Evolutionary conservation across 306 rosid genomes (phyloP).

Genomic region (Lathyrus oleraceus): DNA sequence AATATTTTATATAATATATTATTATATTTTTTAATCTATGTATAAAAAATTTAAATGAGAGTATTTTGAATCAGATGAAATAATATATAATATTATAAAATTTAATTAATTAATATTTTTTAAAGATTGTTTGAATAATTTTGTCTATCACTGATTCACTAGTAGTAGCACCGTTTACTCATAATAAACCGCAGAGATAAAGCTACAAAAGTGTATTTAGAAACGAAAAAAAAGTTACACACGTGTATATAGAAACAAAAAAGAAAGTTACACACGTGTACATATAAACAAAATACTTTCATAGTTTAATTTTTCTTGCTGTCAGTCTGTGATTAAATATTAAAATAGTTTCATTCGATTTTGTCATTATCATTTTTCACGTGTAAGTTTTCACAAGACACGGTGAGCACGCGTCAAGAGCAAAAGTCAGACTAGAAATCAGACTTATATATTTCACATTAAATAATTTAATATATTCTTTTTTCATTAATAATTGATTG

Average conservation of each 20-base stretch:
- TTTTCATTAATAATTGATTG: too few relatives aligned
- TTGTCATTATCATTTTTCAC: constrained; percentile 43
- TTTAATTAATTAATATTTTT: too few relatives aligned
- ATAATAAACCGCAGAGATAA: background rate
- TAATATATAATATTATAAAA: too few relatives aligned
- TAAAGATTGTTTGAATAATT: too few relatives aligned
- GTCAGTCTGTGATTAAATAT: background rate
- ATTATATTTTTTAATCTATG: too few relatives aligned
- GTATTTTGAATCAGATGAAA: too few relatives aligned
- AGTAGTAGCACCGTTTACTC: too few relatives aligned
- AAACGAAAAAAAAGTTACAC: background rate
- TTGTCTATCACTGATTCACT: too few relatives aligned
- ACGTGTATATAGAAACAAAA: background rate
- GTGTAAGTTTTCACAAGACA: constrained; percentile 43
- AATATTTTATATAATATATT: too few relatives aligned
- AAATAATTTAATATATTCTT: too few relatives aligned
- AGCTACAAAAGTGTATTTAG: background rate
- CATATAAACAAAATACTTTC: background rate
- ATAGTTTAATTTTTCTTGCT: background rate
- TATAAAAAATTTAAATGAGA: too few relatives aligned
- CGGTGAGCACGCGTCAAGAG: constrained; percentile 46
- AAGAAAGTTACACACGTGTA: background rate
- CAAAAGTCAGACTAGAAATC: background rate
- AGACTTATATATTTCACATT: too few relatives aligned
- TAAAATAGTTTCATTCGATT: background rate